phyloP scores from a whole-genome alignment of 2,329 filamentous ascomycete species.

The Fusarium sp. region DNA sequence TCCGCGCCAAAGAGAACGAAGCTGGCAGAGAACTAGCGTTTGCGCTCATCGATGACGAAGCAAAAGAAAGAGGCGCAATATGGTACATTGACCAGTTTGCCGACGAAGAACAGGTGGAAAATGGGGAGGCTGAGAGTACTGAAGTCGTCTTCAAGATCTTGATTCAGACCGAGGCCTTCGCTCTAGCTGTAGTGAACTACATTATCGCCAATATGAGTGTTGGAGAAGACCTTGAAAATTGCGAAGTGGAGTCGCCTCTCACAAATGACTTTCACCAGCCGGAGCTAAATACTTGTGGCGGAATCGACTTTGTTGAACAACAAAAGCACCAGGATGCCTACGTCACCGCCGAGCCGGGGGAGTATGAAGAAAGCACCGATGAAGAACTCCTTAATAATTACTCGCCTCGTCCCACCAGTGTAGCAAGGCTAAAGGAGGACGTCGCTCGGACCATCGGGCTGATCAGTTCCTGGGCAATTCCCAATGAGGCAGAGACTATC shows the following conservation, averaged over 20 bases:
- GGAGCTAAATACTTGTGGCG: neutral
- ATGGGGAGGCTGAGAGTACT: neutral
- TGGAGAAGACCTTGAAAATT: neutral
- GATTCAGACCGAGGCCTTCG: neutral
- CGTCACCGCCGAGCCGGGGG: neutral
- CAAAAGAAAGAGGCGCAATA: neutral
- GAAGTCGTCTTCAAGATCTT: conserved; percentile 11
- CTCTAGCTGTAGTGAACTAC: neutral
- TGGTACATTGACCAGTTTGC: conserved; percentile 20
- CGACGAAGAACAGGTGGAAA: neutral
- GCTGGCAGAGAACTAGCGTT: neutral
- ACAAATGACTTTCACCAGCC: conserved; percentile 14
- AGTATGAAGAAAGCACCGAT: conserved; percentile 4
- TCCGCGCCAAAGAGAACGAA: conserved; percentile 1
- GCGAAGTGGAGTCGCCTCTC: neutral
- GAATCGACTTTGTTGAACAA: neutral
- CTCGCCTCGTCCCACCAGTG: neutral
- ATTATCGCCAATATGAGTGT: neutral
- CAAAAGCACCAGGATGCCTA: neutral
- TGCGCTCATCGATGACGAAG: conserved; percentile 2
- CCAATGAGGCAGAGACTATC: neutral
- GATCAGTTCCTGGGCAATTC: neutral
- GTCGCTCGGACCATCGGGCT: neutral
- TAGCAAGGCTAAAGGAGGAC: conserved; percentile 3
- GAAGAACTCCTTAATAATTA: neutral